phyloP scores from a whole-genome alignment of 305 asterid species.

The Fraxinus xanthoxyloides region DNA sequence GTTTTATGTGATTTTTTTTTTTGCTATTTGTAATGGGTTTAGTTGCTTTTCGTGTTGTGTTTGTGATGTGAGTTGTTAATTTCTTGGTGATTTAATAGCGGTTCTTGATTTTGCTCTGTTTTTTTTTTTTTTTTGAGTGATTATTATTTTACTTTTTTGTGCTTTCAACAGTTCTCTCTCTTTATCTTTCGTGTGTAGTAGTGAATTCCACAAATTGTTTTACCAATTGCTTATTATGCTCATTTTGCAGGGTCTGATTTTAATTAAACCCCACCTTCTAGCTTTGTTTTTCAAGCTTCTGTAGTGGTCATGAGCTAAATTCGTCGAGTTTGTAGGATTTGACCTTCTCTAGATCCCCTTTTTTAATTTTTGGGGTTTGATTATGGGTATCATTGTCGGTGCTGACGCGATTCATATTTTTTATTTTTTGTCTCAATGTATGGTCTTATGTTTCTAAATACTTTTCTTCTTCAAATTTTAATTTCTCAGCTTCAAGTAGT shows the following conservation, averaged over 20 bases:
- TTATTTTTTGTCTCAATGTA: not conserved
- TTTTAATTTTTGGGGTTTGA: not conserved
- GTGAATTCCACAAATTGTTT: not conserved
- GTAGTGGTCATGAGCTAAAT: not conserved
- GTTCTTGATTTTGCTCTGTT: not conserved
- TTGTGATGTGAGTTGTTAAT: not conserved
- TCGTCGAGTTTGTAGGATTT: not conserved
- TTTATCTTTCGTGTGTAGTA: not conserved
- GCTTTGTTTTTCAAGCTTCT: not conserved
- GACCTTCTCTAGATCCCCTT: not conserved
- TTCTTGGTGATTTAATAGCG: not conserved
- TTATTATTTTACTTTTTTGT: too few relatives aligned
- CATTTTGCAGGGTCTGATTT: not conserved
- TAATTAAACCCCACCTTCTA: not conserved
- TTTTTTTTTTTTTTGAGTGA: too few relatives aligned
- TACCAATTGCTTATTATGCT: not conserved
- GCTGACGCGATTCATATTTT: not conserved
- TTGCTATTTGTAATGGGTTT: not conserved
- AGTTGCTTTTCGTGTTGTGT: not conserved
- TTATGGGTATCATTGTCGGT: not conserved
- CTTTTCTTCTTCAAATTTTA: not conserved
- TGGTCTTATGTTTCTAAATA: not conserved
- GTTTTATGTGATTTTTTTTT: not conserved
- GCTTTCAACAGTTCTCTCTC: not conserved
- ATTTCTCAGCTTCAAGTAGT: not conserved